phyloP scores from a whole-genome alignment of 2,329 filamentous ascomycete species.

The Tolypocladium cylindrosporum region DNA sequence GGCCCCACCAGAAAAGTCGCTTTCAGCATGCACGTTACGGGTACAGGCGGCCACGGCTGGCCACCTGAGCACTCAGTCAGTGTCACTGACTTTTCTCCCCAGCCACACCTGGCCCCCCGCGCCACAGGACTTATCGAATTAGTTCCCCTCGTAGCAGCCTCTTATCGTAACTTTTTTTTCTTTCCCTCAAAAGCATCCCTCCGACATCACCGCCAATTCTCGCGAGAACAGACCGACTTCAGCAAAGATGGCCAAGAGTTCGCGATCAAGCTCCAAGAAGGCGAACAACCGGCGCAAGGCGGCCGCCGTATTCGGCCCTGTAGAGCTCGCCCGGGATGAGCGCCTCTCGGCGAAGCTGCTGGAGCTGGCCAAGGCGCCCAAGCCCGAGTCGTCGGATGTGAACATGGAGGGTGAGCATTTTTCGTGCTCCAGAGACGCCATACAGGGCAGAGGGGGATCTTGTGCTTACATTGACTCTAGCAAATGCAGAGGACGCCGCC shows the following conservation, averaged over 20 bases:
- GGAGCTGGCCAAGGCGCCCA: slow-evolving; percentile 68
- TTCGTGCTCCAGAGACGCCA: neutral
- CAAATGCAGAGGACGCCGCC: slow-evolving; percentile 15
- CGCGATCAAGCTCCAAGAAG: slow-evolving; percentile 70
- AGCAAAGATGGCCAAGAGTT: slow-evolving; percentile 72
- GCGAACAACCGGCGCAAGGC: slow-evolving; percentile 75
- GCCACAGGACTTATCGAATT: neutral
- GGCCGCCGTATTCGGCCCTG: slow-evolving; percentile 72
- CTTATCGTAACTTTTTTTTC: slow-evolving; percentile 2
- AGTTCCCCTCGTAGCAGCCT: neutral
- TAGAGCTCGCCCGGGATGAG: slow-evolving; percentile 67
- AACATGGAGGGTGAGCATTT: slow-evolving; percentile 31
- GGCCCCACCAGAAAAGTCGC: neutral
- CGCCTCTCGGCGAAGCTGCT: slow-evolving; percentile 79
- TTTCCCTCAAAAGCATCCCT: neutral
- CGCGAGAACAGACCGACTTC: neutral
- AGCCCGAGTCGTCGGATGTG: slow-evolving; percentile 46
- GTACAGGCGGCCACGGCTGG: neutral
- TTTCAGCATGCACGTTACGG: neutral
- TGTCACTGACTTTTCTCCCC: neutral
- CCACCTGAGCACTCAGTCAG: neutral
- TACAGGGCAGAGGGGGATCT: neutral
- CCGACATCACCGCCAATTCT: slow-evolving; percentile 1
- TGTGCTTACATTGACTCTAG: slow-evolving; percentile 2
- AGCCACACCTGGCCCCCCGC: neutral